Evolutionary conservation across 176 grass and related monocot genomes (phyloP).

Genomic region (Rhynchospora breviuscula): DNA sequence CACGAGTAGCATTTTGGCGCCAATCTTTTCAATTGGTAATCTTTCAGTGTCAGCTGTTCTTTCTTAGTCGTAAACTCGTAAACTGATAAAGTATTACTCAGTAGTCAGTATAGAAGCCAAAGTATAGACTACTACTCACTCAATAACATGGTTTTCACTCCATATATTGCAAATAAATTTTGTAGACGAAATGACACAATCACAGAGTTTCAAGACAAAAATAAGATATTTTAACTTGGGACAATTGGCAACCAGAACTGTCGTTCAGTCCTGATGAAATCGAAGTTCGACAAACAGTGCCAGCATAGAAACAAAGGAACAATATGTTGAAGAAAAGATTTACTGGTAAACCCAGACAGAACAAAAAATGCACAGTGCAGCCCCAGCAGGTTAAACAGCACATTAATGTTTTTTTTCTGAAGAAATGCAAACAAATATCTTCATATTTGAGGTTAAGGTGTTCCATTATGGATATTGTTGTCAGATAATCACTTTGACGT

Average conservation of each 20-base stretch:
- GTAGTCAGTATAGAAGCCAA: background rate
- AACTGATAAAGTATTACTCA: background rate
- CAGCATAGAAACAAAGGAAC: background rate
- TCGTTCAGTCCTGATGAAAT: background rate
- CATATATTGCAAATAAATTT: background rate
- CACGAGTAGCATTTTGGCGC: background rate
- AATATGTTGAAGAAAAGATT: background rate
- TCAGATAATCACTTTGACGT: background rate
- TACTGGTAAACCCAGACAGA: background rate
- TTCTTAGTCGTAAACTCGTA: background rate
- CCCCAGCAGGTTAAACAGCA: background rate
- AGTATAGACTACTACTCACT: background rate
- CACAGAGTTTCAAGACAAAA: background rate
- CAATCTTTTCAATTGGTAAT: background rate
- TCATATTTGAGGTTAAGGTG: background rate
- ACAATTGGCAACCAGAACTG: background rate
- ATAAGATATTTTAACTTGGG: background rate
- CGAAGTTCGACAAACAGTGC: background rate
- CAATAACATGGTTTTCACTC: background rate
- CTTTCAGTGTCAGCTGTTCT: background rate
- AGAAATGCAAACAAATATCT: background rate
- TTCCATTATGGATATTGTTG: background rate
- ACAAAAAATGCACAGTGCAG: background rate
- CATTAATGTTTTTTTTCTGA: background rate
- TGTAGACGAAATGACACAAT: background rate